Conservation (phyloP, 805 yeast genomes). For the Candida insectorum region DNA sequence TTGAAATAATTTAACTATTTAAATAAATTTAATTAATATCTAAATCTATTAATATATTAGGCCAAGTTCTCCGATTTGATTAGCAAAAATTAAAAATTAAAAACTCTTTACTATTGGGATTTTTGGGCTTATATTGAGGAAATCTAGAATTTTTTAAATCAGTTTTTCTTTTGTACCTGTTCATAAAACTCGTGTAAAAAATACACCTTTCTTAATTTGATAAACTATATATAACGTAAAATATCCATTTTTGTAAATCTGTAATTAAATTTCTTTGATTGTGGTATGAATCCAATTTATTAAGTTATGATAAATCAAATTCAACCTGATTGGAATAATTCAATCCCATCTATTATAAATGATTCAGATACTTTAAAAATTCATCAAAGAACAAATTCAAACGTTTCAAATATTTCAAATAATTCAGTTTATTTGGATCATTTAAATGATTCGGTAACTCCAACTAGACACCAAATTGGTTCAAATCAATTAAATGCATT, state of each 20-base stretch:
- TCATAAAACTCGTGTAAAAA: constrained; percentile 10
- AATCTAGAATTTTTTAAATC: constrained; percentile 11
- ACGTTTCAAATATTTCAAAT: constrained; percentile 2
- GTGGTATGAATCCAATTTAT: constrained; percentile 3
- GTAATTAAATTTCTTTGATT: constrained; percentile 3
- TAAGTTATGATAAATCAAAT: constrained; percentile 5
- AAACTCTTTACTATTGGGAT: too few relatives aligned
- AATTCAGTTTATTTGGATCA: constrained; percentile 1
- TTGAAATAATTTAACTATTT: too few relatives aligned
- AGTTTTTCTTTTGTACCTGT: constrained; percentile 4
- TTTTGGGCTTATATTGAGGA: too few relatives aligned
- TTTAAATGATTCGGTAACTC: too few relatives aligned
- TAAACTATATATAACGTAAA: constrained; percentile 8
- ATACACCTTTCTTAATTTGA: constrained; percentile 12
- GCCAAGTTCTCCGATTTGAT: too few relatives aligned
- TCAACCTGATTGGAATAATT: constrained; percentile 3
- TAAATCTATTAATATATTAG: too few relatives aligned
- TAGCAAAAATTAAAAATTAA: too few relatives aligned
- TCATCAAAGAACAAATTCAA: constrained; percentile 4
- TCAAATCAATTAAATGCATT: too few relatives aligned
- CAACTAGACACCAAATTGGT: too few relatives aligned
- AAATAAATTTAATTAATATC: too few relatives aligned
- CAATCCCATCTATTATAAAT: constrained; percentile 1
- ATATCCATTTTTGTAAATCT: too few relatives aligned
- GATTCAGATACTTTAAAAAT: background rate